Evolutionary conservation across 257 asterid genomes (phyloP).

Genomic region (Gardenia jasminoides): DNA sequence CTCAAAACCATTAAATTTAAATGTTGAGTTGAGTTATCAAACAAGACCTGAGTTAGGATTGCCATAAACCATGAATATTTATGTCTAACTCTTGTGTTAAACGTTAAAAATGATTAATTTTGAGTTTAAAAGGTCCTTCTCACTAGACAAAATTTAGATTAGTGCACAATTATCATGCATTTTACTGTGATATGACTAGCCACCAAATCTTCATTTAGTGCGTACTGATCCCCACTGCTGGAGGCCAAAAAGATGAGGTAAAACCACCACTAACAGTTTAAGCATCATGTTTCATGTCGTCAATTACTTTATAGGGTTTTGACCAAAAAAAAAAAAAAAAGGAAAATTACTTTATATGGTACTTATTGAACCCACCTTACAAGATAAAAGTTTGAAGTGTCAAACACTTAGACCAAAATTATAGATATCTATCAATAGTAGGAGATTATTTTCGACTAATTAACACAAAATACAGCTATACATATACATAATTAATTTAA

Average conservation of each 20-base stretch:
- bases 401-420: neutral
- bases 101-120: too few relatives aligned
- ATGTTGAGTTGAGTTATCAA: too few relatives aligned
- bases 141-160: neutral
- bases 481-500: too few relatives aligned
- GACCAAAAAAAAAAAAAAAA: too few relatives aligned
- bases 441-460: neutral
- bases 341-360: neutral
- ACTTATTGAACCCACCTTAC: neutral
- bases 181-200: neutral
- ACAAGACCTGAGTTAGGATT: too few relatives aligned
- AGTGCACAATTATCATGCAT: neutral
- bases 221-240: neutral
- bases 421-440: neutral
- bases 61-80: neutral
- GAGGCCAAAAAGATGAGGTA: neutral
- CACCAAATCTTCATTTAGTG: neutral
- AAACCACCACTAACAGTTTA: neutral
- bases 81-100: neutral
- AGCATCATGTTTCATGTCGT: neutral
- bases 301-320: neutral
- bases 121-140: too few relatives aligned
- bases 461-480: too few relatives aligned
- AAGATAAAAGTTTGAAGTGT: neutral
- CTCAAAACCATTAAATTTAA: too few relatives aligned